Evolutionary conservation across 257 asterid genomes (phyloP).

Genomic region (Buddleja alternifolia): DNA sequence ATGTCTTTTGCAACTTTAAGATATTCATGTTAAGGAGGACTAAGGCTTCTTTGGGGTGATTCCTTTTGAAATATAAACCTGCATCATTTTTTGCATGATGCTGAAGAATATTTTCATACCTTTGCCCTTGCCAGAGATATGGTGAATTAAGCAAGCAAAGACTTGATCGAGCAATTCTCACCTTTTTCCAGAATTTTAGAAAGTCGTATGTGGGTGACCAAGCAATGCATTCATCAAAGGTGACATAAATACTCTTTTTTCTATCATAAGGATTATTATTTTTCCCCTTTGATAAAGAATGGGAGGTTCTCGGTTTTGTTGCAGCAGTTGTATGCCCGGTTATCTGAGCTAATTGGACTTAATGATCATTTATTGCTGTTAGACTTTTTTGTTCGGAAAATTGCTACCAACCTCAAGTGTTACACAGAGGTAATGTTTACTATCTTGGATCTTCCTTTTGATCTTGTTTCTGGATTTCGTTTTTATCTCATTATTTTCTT

Average conservation of each 20-base stretch:
- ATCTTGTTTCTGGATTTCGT: conserved; percentile 22
- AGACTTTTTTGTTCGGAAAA: conserved; percentile 82
- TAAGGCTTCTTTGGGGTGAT: conserved; percentile 5
- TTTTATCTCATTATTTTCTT: conserved; percentile 32
- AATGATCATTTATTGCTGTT: conserved; percentile 89
- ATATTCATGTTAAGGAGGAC: conserved; percentile 12
- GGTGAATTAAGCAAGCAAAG: conserved; percentile 88
- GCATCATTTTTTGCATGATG: conserved; percentile 16
- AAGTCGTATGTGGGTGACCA: conserved; percentile 95
- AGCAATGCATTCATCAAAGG: conserved; percentile 99
- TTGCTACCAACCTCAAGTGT: conserved; percentile 90
- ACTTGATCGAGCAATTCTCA: conserved; percentile 93
- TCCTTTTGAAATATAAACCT: conserved; percentile 12
- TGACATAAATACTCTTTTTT: conserved; percentile 31
- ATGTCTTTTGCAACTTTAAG: conserved; percentile 6
- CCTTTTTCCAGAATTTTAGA: conserved; percentile 89
- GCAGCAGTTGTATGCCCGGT: conserved; percentile 96
- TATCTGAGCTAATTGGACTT: conserved; percentile 95
- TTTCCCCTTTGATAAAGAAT: conserved; percentile 26
- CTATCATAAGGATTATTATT: conserved; percentile 19
- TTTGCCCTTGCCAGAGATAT: conserved; percentile 71
- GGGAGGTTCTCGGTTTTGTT: conserved; percentile 41
- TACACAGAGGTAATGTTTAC: conserved; percentile 68
- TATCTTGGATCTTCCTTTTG: conserved; percentile 16
- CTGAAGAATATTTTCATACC: conserved; percentile 33